Base-by-base conservation (phyloP, 257 asterid species). In the Solanum clarkiae region DNA sequence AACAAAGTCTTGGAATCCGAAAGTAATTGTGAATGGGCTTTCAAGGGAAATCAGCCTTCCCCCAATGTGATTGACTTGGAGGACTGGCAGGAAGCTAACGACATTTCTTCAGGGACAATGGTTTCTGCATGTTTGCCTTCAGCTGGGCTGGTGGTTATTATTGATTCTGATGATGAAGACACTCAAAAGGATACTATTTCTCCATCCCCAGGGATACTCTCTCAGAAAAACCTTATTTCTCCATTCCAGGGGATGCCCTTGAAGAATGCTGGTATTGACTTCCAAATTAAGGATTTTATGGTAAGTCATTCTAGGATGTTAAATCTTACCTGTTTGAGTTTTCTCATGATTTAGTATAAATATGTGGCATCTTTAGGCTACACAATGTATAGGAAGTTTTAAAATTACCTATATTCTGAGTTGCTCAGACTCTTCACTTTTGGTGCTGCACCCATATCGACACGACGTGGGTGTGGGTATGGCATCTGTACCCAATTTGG, bases 131-230 rank as follows among this genome's bases (percentile, higher is more conserved):
- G 86, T 86, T 88, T 86, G 75, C 87, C 87, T 62, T 45, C 87
- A 17, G 84, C 88, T 87, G 94, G 88, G 63, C 90, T 91, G 57
- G 86, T 94, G 84, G 92, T 96, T 49, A 91, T 94, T 84, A 86
- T 94, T 80, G 98, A 96, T 83, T 95, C 94, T 44, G 99, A 96
- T 66, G 99, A 96, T 79, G 99, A 94, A 83, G 98, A 91, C 90
- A 87, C 26, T 88, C 79, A n/a, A n/a, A 85, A 83, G 75, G 88
- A 84, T 22, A 65, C 17, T 68, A 74, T 81, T 77, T 45, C 75
- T 71, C 88, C 86, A 68, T 86, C 60, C 83, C 57, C 24, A 84
- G 95, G 86, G 59, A 62, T 85, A 70, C 72, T 51, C 17, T 51
- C 83, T 79, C 83, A 79, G 83, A 79, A 53, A 32, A 24, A 24